Conservation (phyloP, 192 early-diverging fungal species). For the Jimgerdemannia lactiflua region DNA sequence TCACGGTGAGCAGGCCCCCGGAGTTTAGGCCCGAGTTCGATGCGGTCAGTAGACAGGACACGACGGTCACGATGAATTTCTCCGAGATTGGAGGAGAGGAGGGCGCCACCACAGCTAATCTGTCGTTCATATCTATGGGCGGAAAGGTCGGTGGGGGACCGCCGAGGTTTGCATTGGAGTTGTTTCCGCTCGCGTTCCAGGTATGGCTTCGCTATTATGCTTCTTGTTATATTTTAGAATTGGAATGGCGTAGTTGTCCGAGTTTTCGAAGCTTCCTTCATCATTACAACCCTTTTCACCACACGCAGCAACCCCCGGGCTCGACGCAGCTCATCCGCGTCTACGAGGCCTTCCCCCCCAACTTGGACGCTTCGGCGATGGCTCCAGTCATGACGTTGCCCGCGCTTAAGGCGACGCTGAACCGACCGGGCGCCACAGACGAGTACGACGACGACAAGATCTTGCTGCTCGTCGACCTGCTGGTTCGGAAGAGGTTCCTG, state of each 20-base stretch:
- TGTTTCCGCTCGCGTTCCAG: background rate
- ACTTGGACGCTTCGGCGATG: background rate
- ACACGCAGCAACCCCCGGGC: conserved; percentile 5
- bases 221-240: too few species aligned
- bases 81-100: conserved; percentile 11
- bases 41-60: background rate
- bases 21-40: background rate
- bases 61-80: conserved; percentile 13
- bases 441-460: conserved; percentile 4
- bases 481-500: conserved; percentile 14
- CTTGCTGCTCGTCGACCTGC: conserved; percentile 5
- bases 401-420: background rate
- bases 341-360: conserved; percentile 6
- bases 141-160: background rate
- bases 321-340: conserved; percentile 12
- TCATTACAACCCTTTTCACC: background rate
- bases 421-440: conserved; percentile 3
- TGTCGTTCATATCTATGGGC: background rate
- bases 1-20: background rate
- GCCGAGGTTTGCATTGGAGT: background rate
- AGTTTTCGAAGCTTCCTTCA: too few species aligned
- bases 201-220: background rate
- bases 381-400: background rate
- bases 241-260: too few species aligned
- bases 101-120: conserved; percentile 7